These are phyloP conservation scores for Sphaerulina musiva DNA, from an alignment of 2,329 filamentous ascomycete genomes.

Conservation along the genomic window DNA sequence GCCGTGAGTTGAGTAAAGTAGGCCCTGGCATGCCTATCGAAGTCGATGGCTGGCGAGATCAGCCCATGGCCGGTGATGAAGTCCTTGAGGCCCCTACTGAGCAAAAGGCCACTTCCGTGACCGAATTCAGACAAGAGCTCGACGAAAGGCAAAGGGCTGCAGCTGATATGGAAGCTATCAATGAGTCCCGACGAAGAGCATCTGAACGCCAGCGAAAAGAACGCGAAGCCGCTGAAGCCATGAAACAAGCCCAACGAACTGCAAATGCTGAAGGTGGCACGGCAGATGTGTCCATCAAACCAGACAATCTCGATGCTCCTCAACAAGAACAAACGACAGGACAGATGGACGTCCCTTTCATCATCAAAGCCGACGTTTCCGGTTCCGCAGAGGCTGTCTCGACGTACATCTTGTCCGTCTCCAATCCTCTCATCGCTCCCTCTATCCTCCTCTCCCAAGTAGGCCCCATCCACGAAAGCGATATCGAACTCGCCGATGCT, in stretches of 20 bases:
- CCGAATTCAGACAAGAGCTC: conserved; percentile 68
- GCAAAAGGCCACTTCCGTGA: conserved; percentile 67
- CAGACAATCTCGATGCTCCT: conserved; percentile 24
- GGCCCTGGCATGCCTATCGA: conserved; percentile 85
- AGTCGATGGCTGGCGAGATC: conserved; percentile 87
- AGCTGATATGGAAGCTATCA: conserved; percentile 69
- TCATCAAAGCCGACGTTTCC: conserved; percentile 86
- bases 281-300: conserved; percentile 23
- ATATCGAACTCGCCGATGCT: conserved; percentile 77
- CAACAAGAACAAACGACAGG: conserved; percentile 40
- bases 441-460: conserved; percentile 70
- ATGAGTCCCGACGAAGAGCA: conserved; percentile 53
- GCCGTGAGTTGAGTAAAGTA: conserved; percentile 63
- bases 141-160: conserved; percentile 60
- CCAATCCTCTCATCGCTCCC: conserved; percentile 75
- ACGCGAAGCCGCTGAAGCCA: conserved; percentile 40
- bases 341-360: conserved; percentile 63
- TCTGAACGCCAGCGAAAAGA: conserved; percentile 58
- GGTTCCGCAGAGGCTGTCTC: conserved; percentile 89
- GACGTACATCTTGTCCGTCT: conserved; percentile 67
- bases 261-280: conserved; percentile 14
- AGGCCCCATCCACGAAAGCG: conserved; percentile 74
- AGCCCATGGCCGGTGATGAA: conserved; percentile 78
- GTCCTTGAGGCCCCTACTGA: conserved; percentile 78
- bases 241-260: conserved; percentile 22